Base-by-base conservation (phyloP, 495 filamentous ascomycete species). In the Xylaria curta region DNA sequence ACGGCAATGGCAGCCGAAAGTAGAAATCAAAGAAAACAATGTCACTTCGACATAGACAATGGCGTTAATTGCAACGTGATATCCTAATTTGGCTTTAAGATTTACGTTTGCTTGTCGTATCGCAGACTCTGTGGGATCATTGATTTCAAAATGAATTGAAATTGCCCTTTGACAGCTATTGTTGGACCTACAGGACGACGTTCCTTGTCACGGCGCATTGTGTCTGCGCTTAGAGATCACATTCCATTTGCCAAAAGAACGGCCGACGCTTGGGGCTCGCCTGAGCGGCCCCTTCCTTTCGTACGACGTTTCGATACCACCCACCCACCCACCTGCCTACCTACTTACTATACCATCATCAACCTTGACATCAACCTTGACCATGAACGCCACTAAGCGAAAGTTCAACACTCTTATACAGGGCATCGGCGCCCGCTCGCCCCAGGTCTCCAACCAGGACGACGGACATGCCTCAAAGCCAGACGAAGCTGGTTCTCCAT, bases 351-450 rank as follows among this genome's bases (percentile, higher is more conserved):
- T n/a, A n/a, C n/a, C n/a, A n/a, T n/a, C n/a, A n/a, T n/a, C n/a
- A n/a, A n/a, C n/a, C n/a, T n/a, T n/a, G n/a, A n/a, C n/a, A 36
- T 47, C 64, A 56, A 53, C 75, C n/a, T 62, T 33, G 31, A 75
- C 66, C 68, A 88, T 87, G 86, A 88, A 88, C 77, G 77, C 83
- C 66, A 86, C 83, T 12, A 88, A 88, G 77, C 80, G 87, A 60
- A 88, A 88, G 76, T 88, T 88, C 79, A 87, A 88, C 75, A 81
- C 85, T 70, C 82, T 88, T 19, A 74, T 88, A 17, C 85, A 86
- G 70, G 83, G 85, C 62, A 83, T 88, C 65, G 82, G 86, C 72
- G 81, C 77, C 54, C 78, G 81, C 71, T 75, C 79, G 70, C 47
- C 62, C 76, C 46, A 76, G 13, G 59, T 70, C 31, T 66, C 75